Evolutionary conservation across 1,284 basidiomycete species (phyloP).

Genomic region (Kwoniella shivajii): DNA sequence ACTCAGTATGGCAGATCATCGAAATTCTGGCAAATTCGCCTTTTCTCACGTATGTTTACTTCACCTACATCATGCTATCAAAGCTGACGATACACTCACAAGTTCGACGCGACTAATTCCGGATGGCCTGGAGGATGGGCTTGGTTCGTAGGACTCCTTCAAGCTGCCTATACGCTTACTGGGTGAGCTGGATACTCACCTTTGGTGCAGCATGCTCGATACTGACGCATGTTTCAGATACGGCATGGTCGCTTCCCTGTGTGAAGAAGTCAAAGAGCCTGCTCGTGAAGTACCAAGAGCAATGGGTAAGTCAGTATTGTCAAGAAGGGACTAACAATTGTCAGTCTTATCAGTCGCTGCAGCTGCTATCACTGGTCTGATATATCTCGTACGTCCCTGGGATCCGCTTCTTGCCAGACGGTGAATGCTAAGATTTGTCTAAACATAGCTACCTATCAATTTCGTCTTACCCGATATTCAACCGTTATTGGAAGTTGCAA

Average conservation of each 20-base stretch:
- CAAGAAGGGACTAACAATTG: neutral
- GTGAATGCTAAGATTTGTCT: neutral
- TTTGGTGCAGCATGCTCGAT: neutral
- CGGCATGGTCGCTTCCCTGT: constrained; percentile 54
- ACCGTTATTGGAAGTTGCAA: constrained; percentile 51
- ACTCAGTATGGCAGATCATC: constrained; percentile 52
- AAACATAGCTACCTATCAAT: constrained; percentile 53
- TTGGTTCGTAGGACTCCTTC: constrained; percentile 55
- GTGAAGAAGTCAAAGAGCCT: constrained; percentile 55
- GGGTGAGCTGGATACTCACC: constrained; percentile 22
- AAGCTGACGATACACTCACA: neutral
- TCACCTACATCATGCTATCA: neutral
- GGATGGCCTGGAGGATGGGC: constrained; percentile 51
- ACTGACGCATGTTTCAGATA: constrained; percentile 33
- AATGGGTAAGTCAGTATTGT: constrained; percentile 39
- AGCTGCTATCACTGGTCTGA: constrained; percentile 55
- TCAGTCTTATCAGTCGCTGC: constrained; percentile 54
- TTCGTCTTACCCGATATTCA: constrained; percentile 55
- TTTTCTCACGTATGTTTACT: constrained; percentile 45
- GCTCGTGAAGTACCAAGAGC: constrained; percentile 52
- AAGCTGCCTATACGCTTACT: constrained; percentile 51
- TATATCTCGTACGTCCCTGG: constrained; percentile 43
- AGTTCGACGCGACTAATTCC: constrained; percentile 52
- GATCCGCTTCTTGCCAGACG: neutral
- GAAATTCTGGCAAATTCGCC: constrained; percentile 53